Base-by-base conservation (phyloP, 176 grass and related monocot species). In the Metroxylon sagu region DNA sequence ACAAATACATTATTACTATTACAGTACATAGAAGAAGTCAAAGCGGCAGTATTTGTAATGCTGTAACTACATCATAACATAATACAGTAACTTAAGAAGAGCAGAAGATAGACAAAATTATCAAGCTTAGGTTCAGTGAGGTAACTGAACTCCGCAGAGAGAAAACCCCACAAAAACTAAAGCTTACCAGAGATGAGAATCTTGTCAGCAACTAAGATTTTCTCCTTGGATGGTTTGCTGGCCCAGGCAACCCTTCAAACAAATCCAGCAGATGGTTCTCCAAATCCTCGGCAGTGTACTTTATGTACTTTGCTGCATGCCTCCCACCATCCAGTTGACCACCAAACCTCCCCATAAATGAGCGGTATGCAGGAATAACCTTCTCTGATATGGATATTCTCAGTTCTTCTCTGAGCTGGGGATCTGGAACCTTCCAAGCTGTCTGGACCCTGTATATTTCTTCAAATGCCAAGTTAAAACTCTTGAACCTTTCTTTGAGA, bases 341-440 rank as follows among this genome's bases (percentile, higher is more conserved):
- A 64, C 84, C 81, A 65, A 82, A 92, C 54, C 93, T 84, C 74
- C 93, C 93, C 70, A 90, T 59, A 66, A 98, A 98, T 71, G 84
- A 78, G 60, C 93, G 83, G 57, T 98, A 98, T 48, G 93, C 93
- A 64, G 87, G 93, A 26, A 98, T 91, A 29, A 98, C 84, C 65
- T 83, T 84, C 66, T 98, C 93, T 23, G 87, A 85, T 80, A 98
- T 85, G 50, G 87, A 98, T 64, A 98, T 98, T 73, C 85, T 98
- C 25, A 98, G 79, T 58, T 98, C 93, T 74, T 98, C 93, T 48
- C 87, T 73, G 19, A 92, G 77, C 65, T 98, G 87, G 31, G 81
- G 73, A 62, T 98, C 93, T 0, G 84, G 81, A 60, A 98, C 93
- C 73, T 98, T 98, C 93, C 93, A 98, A 14, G 75, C 60, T 30